Conservation (phyloP, 2,329 filamentous ascomycete species). For the Diaporthe citri region DNA sequence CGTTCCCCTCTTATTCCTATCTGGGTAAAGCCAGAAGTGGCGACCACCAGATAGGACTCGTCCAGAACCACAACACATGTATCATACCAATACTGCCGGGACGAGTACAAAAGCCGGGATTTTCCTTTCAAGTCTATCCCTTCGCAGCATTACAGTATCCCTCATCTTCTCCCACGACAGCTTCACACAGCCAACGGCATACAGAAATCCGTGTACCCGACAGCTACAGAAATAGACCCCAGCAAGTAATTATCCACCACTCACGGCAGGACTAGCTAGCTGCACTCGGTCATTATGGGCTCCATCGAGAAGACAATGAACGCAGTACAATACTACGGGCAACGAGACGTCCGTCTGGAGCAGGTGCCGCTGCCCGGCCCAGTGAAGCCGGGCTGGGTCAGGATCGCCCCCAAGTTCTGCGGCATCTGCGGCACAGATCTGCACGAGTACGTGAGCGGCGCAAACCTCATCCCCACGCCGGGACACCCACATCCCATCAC, state of each 20-base stretch:
- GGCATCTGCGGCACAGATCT: conserved; percentile 53
- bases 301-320: conserved; percentile 34
- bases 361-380: conserved; percentile 34
- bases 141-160: neutral
- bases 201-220: neutral
- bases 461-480: conserved; percentile 48
- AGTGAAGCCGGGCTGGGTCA: conserved; percentile 40
- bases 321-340: conserved; percentile 39
- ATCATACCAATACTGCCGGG: neutral
- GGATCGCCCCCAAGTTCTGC: conserved; percentile 48
- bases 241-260: neutral
- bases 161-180: conserved; percentile 6
- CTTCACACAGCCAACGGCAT: neutral
- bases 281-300: conserved; percentile 10
- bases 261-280: neutral
- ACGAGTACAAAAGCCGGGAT: conserved; percentile 26
- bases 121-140: neutral
- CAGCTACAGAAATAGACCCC: neutral
- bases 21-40: conserved; percentile 29
- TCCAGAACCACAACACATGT: conserved; percentile 25
- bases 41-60: conserved; percentile 32
- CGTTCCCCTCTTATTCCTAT: conserved; percentile 32
- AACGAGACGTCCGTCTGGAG: conserved; percentile 40
- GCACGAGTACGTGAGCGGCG: conserved; percentile 49
- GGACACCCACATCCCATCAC: conserved; percentile 66